Conservation (phyloP, 257 asterid genomes). For the Solanum chmielewskii region DNA sequence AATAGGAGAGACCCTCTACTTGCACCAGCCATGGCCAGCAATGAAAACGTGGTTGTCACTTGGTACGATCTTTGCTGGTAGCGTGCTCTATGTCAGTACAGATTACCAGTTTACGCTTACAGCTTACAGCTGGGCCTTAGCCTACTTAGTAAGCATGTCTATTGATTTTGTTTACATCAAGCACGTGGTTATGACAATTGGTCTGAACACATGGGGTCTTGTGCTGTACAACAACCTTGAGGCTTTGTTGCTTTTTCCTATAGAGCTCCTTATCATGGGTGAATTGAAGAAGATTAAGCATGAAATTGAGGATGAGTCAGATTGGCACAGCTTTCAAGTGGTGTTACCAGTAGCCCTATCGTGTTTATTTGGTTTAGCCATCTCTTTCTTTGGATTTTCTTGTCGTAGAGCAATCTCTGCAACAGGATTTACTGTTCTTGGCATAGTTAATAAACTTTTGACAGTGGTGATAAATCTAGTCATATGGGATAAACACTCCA, state of each 20-base stretch:
- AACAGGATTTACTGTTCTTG: conserved; percentile 92
- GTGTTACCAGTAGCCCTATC: conserved; percentile 77
- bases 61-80: conserved; percentile 78
- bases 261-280: conserved; percentile 90
- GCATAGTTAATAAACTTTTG: conserved; percentile 79
- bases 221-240: conserved; percentile 92
- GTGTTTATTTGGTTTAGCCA: conserved; percentile 80
- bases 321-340: conserved; percentile 69
- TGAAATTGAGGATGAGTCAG: conserved; percentile 57
- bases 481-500: conserved; percentile 89
- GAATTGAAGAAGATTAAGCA: conserved; percentile 78
- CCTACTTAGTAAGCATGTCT: conserved; percentile 85
- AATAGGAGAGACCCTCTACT: conserved; percentile 71
- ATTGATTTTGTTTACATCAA: conserved; percentile 89
- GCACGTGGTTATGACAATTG: conserved; percentile 94
- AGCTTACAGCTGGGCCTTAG: conserved; percentile 88
- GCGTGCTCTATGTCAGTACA: conserved; percentile 66
- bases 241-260: conserved; percentile 76
- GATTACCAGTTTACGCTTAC: conserved; percentile 80
- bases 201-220: conserved; percentile 91
- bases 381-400: conserved; percentile 90
- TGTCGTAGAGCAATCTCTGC: conserved; percentile 91
- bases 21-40: conserved; percentile 92
- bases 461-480: conserved; percentile 83
- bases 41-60: conserved; percentile 71